Conservation (phyloP, 495 filamentous ascomycete genomes). For the Aspergillus heteromorphus region DNA sequence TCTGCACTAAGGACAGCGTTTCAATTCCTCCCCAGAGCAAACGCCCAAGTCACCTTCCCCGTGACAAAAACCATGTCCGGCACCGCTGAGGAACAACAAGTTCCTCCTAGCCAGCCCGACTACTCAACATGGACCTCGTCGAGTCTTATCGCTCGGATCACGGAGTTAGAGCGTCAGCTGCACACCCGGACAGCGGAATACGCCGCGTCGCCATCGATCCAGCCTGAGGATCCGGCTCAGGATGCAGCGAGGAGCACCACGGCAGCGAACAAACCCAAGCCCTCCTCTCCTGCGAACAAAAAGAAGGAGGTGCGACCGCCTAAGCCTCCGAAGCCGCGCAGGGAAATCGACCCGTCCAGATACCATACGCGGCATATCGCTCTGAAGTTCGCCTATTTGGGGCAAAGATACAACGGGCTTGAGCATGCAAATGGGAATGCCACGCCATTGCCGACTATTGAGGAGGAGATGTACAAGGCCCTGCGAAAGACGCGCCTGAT, state of each 20-base stretch:
- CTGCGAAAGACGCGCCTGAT: conserved; percentile 75
- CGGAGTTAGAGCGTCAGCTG: conserved; percentile 58
- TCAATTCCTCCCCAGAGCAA: neutral
- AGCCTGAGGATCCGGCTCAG: neutral
- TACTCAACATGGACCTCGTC: conserved; percentile 61
- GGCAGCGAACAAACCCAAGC: neutral
- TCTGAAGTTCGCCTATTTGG: conserved; percentile 90
- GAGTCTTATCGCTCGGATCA: conserved; percentile 60
- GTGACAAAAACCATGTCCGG: conserved; percentile 9
- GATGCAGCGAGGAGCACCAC: neutral
- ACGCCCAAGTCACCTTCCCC: neutral
- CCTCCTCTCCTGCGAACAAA: conserved; percentile 19
- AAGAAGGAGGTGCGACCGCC: conserved; percentile 21
- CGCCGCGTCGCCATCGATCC: conserved; percentile 14
- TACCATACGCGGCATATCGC: conserved; percentile 83
- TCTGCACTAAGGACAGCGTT: neutral
- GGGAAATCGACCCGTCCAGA: conserved; percentile 67
- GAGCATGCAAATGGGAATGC: conserved; percentile 67
- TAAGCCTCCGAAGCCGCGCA: conserved; percentile 22
- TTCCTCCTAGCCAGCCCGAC: conserved; percentile 22
- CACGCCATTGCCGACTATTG: conserved; percentile 72
- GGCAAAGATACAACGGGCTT: conserved; percentile 84
- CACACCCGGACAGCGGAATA: conserved; percentile 41
- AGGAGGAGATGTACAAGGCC: conserved; percentile 89
- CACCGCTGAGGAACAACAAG: conserved; percentile 2